Conservation (phyloP, 805 yeast genomes). For the fission yeast (Schizosaccharomyces pombe) region ASM294v3 CU329670.1:5210001-5210500, state of each 20-base stretch:
- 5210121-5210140: conserved; percentile 46
- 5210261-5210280: conserved; percentile 29
- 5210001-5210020: conserved; percentile 41
- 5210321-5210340: conserved; percentile 56
- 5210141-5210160: conserved; percentile 35
- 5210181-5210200: conserved; percentile 21
- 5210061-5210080: conserved; percentile 41
- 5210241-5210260: conserved; percentile 12
- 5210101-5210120: conserved; percentile 25
- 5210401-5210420: conserved; percentile 32
- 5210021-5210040: conserved; percentile 30
- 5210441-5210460: conserved; percentile 83
- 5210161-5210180: conserved; percentile 39
- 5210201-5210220: conserved; percentile 1
- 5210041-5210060: conserved; percentile 29
- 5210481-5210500: conserved; percentile 46
- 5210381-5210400: conserved; percentile 41
- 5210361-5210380: conserved; percentile 35
- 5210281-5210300: conserved; percentile 36
- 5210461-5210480: conserved; percentile 55
- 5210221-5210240: conserved; percentile 11
- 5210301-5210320: conserved; percentile 53
- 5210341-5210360: conserved; percentile 61
- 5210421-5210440: conserved; percentile 38
- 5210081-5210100: conserved; percentile 21